Conservation (phyloP, 2,329 filamentous ascomycete species). For the Penicillium sclerotigenum region DNA sequence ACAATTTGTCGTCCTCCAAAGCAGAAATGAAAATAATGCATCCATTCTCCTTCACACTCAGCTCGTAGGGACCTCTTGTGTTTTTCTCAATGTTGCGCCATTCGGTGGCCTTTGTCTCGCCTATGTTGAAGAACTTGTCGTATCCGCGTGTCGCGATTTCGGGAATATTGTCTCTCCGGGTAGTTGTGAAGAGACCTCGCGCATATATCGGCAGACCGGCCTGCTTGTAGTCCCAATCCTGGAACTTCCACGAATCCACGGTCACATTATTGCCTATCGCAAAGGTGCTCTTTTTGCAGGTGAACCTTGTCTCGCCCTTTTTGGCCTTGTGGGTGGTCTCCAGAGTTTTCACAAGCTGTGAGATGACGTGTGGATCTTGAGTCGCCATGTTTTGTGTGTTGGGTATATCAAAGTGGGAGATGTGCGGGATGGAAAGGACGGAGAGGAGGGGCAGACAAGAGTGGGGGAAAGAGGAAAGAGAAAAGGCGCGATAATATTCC, state of each 20-base stretch:
- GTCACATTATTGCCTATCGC: slow-evolving; percentile 60
- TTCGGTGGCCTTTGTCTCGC: slow-evolving; percentile 74
- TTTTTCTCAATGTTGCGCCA: slow-evolving; percentile 75
- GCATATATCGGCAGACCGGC: slow-evolving; percentile 83
- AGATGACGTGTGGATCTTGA: slow-evolving; percentile 68
- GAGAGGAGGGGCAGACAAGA: slow-evolving; percentile 1
- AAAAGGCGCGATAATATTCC: neutral
- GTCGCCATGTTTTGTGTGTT: slow-evolving; percentile 13
- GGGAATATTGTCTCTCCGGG: slow-evolving; percentile 58
- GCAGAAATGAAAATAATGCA: slow-evolving; percentile 98
- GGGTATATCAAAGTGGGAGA: neutral
- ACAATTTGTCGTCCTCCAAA: slow-evolving; percentile 78
- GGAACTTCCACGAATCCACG: slow-evolving; percentile 89
- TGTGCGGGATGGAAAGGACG: slow-evolving; percentile 2
- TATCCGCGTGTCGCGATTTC: slow-evolving; percentile 90
- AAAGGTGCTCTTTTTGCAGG: slow-evolving; percentile 78
- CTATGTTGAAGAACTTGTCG: slow-evolving; percentile 97
- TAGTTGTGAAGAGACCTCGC: slow-evolving; percentile 87
- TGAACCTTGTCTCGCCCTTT: slow-evolving; percentile 58
- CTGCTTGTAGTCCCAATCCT: slow-evolving; percentile 95
- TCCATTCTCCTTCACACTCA: slow-evolving; percentile 98
- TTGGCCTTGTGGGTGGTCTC: slow-evolving; percentile 50
- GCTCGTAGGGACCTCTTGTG: slow-evolving; percentile 84
- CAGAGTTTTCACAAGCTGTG: slow-evolving; percentile 62
- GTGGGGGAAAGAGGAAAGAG: neutral